Evolutionary conservation across 2,329 filamentous ascomycete species (phyloP), one percentile per base, ranked within the genome.

Genomic region (Aspergillus glaucus): DNA sequence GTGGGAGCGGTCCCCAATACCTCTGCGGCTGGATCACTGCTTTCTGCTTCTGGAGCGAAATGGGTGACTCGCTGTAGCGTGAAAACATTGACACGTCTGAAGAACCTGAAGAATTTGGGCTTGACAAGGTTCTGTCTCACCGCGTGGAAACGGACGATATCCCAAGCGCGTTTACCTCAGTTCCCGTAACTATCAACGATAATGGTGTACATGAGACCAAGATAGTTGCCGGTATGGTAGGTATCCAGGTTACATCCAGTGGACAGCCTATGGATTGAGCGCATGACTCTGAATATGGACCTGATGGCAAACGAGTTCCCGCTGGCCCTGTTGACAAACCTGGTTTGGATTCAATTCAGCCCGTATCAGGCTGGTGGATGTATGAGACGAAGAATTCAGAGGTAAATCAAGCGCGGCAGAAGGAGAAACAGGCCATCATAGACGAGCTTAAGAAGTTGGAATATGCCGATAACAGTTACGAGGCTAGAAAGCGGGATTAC

Each of bases 21-120:
- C 50, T 76, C 3, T 72, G 68, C 0, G 76, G 77, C 4, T 79
- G 75, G 75, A 69, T 78, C 45, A 73, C 71, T 1, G 73, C 69
- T 0, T 77, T 78, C 50, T 60, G 71, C 52, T 73, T 71, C 52
- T 78, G 74, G 71, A 56, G 60, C 10, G 56, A 54, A 1, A 50
- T 66, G 10, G 75, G 75, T 1, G 30, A 50, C 17, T 50, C 52
- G 3, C 56, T 58, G 22, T 53, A 55, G 21, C 40, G 50, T 10
- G 22, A 22, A 22, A 22, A 6, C 6, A 5, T 22, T 2, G 22
- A 22, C 5, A 4, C 5, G 2, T 22, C 22, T 22, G 22, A 22
- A 22, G 22, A 6, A 22, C 22, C 22, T 22, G 22, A 22, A 3
- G 6, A 22, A 22, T 22, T 22, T 47, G 24, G n/a, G 10, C 21